phyloP scores from a whole-genome alignment of 805 yeast genomes.

The Metschnikowia matae region DNA sequence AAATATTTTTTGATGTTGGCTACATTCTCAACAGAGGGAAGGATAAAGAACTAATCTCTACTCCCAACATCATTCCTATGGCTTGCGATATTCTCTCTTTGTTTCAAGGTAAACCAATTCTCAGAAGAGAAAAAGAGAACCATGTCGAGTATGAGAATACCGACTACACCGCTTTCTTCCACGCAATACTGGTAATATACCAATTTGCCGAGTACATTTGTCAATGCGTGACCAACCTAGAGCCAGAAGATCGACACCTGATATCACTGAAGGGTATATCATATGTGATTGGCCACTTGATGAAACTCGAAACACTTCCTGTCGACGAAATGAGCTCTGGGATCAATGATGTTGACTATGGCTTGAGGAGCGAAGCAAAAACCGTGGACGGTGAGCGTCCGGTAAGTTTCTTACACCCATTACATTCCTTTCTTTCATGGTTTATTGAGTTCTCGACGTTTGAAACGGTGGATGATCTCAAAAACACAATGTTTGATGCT shows the following conservation, averaged over 20 bases:
- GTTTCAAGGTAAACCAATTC: slow-evolving; percentile 74
- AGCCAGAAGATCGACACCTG: slow-evolving; percentile 6
- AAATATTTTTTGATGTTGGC: slow-evolving; percentile 73
- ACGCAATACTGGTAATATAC: slow-evolving; percentile 62
- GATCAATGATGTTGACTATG: slow-evolving; percentile 12
- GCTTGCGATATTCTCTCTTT: slow-evolving; percentile 61
- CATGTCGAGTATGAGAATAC: slow-evolving; percentile 92
- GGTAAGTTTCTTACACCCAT: slow-evolving; percentile 74
- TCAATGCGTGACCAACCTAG: slow-evolving; percentile 35
- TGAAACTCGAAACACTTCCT: slow-evolving; percentile 23
- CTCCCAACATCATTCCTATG: slow-evolving; percentile 48
- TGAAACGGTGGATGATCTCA: slow-evolving; percentile 17
- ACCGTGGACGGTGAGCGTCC: slow-evolving; percentile 28
- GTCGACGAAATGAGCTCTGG: not conserved
- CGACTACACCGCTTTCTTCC: slow-evolving; percentile 71
- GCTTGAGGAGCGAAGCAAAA: slow-evolving; percentile 11
- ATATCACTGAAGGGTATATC: slow-evolving; percentile 27
- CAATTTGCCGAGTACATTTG: slow-evolving; percentile 57
- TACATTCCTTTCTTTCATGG: slow-evolving; percentile 72
- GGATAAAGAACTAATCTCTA: slow-evolving; percentile 44
- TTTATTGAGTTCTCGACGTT: slow-evolving; percentile 52
- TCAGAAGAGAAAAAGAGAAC: slow-evolving; percentile 66
- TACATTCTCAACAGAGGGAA: slow-evolving; percentile 70
- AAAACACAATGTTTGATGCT: not conserved
- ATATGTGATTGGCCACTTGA: slow-evolving; percentile 28